Conservation (phyloP, 352 stramenopile species). For the Phytophthora foliorum region DNA sequence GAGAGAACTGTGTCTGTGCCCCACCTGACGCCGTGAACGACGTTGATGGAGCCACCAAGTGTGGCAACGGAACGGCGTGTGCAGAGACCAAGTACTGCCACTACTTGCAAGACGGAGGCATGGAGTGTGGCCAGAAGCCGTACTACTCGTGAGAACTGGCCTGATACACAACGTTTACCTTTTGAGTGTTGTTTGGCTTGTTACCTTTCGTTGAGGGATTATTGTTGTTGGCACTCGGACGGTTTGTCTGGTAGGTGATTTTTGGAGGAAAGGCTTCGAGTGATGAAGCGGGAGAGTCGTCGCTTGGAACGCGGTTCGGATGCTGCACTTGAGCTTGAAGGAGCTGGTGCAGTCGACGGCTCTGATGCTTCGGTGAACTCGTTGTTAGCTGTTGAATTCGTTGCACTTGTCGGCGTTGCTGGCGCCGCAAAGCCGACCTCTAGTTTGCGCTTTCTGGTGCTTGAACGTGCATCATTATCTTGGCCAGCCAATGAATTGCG, state of each 20-base stretch:
- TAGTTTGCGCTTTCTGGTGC: constrained; percentile 16
- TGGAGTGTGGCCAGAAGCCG: constrained; percentile 53
- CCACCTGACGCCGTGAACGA: constrained; percentile 52
- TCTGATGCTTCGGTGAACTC: constrained; percentile 17
- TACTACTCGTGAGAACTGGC: constrained; percentile 36
- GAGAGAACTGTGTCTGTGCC: constrained; percentile 39
- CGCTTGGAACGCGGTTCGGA: constrained; percentile 23
- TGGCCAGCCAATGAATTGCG: not conserved
- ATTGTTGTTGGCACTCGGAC: constrained; percentile 62
- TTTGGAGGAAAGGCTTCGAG: constrained; percentile 21
- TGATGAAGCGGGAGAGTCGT: constrained; percentile 50
- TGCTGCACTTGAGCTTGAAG: not conserved
- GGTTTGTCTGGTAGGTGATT: constrained; percentile 36
- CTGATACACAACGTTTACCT: not conserved
- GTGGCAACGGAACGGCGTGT: constrained; percentile 35
- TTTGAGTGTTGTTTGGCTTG: not conserved
- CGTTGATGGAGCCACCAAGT: constrained; percentile 32
- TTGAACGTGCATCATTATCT: not conserved
- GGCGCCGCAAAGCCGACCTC: not conserved
- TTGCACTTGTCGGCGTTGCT: not conserved
- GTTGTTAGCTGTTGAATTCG: not conserved
- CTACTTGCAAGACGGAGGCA: constrained; percentile 40
- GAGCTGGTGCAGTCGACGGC: not conserved
- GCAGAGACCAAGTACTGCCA: constrained; percentile 52
- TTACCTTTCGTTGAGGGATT: constrained; percentile 5